A percentile compares a stretch with the other conserved stretches of the same genome.
Conservation (phyloP, 1,139 yeast species). For the Suhomyces kunorum region DNA sequence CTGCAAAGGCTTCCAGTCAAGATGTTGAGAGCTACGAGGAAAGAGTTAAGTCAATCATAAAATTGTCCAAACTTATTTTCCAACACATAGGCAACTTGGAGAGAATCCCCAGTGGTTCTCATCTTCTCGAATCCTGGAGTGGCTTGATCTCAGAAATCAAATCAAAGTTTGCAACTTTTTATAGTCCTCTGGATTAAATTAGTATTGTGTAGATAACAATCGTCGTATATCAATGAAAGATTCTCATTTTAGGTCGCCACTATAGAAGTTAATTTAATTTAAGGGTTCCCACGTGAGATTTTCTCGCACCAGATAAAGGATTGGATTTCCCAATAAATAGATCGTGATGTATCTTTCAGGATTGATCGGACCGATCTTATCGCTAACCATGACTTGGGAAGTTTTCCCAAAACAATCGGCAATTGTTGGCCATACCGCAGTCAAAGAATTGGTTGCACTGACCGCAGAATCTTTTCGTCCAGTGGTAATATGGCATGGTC, state of each 20-base stretch:
- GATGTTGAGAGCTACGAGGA: constrained; percentile 41
- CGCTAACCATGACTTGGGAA: not conserved
- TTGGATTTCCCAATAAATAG: not conserved
- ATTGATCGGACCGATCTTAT: not conserved
- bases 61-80: constrained; percentile 21
- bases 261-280: too few relatives aligned
- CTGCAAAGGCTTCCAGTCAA: constrained; percentile 46
- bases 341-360: not conserved
- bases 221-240: too few relatives aligned
- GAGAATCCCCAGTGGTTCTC: constrained; percentile 4
- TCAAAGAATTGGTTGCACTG: not conserved
- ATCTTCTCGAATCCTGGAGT: constrained; percentile 10
- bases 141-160: constrained; percentile 11
- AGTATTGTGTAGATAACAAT: not conserved
- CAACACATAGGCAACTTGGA: constrained; percentile 7
- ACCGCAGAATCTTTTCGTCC: constrained; percentile 33
- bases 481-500: constrained; percentile 81
- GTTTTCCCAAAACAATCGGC: not conserved
- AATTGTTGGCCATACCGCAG: not conserved
- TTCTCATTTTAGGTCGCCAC: too few relatives aligned
- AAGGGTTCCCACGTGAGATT: too few relatives aligned
- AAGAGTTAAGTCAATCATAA: constrained; percentile 30
- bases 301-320: too few relatives aligned
- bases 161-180: constrained; percentile 8
- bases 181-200: not conserved